phyloP scores from a whole-genome alignment of 2,329 filamentous ascomycete species.

The Coniella vitis region DNA sequence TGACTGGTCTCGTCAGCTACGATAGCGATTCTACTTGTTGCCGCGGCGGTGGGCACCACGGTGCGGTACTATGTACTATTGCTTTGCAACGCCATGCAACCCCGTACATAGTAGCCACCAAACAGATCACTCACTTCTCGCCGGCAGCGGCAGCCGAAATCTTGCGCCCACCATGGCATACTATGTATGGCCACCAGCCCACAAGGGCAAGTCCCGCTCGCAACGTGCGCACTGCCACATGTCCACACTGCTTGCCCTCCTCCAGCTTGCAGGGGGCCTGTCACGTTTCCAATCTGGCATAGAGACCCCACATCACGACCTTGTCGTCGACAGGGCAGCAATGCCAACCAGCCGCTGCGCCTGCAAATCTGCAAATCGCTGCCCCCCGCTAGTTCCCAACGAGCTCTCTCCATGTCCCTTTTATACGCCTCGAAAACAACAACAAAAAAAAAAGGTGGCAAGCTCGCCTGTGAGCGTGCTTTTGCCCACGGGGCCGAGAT shows the following conservation, averaged over 20 bases:
- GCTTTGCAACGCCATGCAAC: not conserved
- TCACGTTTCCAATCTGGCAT: slow-evolving; percentile 6
- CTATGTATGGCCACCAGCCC: not conserved
- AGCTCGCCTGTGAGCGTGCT: not conserved
- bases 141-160: slow-evolving; percentile 6
- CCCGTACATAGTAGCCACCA: not conserved
- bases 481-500: too few species aligned
- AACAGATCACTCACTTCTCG: slow-evolving; percentile 7
- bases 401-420: too few species aligned
- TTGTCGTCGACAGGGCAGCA: slow-evolving; percentile 12
- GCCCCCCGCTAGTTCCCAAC: not conserved
- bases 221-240: not conserved
- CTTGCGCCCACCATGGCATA: not conserved
- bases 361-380: not conserved
- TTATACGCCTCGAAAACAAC: too few species aligned
- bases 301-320: slow-evolving; percentile 7
- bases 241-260: too few species aligned
- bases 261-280: not conserved
- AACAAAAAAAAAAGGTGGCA: too few species aligned
- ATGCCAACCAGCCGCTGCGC: slow-evolving; percentile 2
- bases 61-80: too few species aligned
- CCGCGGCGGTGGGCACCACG: too few species aligned
- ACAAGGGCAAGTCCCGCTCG: not conserved
- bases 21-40: too few species aligned
- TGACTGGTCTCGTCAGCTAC: too few species aligned